phyloP scores from a whole-genome alignment of 1,284 basidiomycete species.

The Fomes fomentarius region DNA sequence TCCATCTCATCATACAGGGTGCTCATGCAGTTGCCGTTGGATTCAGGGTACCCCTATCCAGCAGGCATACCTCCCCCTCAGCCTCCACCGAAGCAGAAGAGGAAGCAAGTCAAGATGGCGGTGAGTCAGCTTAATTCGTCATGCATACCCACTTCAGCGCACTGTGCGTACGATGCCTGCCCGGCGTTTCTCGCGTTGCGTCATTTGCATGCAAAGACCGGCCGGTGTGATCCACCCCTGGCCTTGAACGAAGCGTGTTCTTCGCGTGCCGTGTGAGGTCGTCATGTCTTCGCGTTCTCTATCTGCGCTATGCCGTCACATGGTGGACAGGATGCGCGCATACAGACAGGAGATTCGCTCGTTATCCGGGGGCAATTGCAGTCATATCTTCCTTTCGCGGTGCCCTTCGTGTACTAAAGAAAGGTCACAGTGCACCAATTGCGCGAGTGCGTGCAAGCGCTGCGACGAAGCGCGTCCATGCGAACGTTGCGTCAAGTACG shows the following conservation, averaged over 20 bases:
- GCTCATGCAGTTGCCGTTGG: constrained; percentile 16
- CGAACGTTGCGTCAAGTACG: constrained; percentile 82
- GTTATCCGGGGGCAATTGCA: neutral
- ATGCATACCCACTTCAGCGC: constrained; percentile 2
- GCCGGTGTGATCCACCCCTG: neutral
- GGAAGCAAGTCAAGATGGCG: constrained; percentile 89
- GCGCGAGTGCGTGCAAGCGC: constrained; percentile 84
- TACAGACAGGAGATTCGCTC: neutral
- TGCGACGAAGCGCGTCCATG: constrained; percentile 83
- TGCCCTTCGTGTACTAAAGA: neutral
- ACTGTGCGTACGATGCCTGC: neutral
- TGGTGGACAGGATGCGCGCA: neutral
- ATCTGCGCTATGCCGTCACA: neutral
- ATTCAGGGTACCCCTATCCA: constrained; percentile 39
- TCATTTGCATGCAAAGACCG: constrained; percentile 16
- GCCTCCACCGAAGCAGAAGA: constrained; percentile 55
- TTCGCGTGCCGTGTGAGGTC: neutral
- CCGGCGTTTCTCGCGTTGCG: constrained; percentile 15
- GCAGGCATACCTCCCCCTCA: constrained; percentile 28
- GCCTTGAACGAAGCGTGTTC: neutral
- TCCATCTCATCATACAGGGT: no score
- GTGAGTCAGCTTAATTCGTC: constrained; percentile 45
- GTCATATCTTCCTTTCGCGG: neutral
- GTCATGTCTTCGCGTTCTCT: neutral
- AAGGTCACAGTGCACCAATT: constrained; percentile 72